Conservation (phyloP, 176 grass and related monocot species). For the barley (Hordeum vulgare) region DNA sequence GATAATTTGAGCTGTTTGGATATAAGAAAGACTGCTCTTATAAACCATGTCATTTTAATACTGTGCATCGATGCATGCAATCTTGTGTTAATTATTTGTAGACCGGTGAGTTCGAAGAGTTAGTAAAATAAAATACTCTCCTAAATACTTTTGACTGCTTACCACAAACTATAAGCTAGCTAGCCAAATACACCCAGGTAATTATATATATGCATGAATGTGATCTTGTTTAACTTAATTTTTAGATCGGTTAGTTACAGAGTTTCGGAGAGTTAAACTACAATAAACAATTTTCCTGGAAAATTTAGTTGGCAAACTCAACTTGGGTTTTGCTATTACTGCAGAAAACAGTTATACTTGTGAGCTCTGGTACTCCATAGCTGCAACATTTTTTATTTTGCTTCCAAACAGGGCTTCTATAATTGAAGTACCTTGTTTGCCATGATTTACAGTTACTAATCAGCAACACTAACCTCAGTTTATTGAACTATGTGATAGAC, state of each 20-base stretch:
- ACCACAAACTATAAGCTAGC: neutral
- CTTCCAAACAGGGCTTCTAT: neutral
- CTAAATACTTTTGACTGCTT: neutral
- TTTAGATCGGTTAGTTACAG: neutral
- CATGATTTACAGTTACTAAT: neutral
- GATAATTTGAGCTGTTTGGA: neutral
- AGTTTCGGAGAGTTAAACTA: neutral
- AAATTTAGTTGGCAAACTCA: neutral
- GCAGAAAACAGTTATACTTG: neutral
- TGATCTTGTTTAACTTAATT: neutral
- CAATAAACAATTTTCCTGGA: neutral
- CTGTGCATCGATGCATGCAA: neutral
- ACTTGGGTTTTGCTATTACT: neutral
- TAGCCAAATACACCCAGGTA: neutral
- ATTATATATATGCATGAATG: neutral
- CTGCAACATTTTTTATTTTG: neutral
- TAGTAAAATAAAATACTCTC: neutral
- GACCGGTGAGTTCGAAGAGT: neutral
- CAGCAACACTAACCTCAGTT: neutral
- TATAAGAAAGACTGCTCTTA: neutral
- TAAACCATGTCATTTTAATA: neutral
- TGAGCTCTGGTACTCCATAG: neutral
- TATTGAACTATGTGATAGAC: neutral
- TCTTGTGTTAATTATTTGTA: slow-evolving; percentile 4
- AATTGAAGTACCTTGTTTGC: neutral